phyloP scores from a whole-genome alignment of 257 asterid genomes.

The Solanum lignicaule region DNA sequence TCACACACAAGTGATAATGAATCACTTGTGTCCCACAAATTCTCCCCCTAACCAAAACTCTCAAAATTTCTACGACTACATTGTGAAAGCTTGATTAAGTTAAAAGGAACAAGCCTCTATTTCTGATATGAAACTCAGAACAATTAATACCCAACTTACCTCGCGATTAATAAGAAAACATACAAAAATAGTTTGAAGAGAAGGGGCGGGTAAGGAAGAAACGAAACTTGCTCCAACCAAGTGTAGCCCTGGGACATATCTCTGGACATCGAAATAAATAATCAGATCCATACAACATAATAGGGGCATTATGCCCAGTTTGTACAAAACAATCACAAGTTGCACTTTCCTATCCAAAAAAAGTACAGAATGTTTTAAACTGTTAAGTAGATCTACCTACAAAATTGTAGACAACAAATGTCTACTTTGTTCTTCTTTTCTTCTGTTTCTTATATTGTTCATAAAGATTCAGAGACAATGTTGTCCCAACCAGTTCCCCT shows the following conservation, averaged over 20 bases:
- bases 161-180: not conserved
- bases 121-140: too few relatives aligned
- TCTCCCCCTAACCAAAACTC: too few relatives aligned
- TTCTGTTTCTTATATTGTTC: conserved; percentile 45
- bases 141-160: not conserved
- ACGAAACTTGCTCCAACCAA: not conserved
- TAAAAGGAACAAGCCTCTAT: too few relatives aligned
- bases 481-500: conserved; percentile 46
- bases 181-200: not conserved
- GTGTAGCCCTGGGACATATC: not conserved
- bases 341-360: not conserved
- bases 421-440: conserved; percentile 28
- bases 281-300: not conserved
- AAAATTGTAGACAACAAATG: not conserved
- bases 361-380: not conserved
- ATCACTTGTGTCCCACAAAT: too few relatives aligned
- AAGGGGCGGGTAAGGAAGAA: not conserved
- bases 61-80: too few relatives aligned
- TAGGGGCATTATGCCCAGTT: not conserved
- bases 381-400: not conserved
- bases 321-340: not conserved
- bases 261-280: not conserved
- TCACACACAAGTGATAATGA: too few relatives aligned
- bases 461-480: conserved; percentile 32
- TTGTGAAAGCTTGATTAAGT: too few relatives aligned